Conservation (phyloP, 352 stramenopile species). For the Globisporangium nagaii region DNA sequence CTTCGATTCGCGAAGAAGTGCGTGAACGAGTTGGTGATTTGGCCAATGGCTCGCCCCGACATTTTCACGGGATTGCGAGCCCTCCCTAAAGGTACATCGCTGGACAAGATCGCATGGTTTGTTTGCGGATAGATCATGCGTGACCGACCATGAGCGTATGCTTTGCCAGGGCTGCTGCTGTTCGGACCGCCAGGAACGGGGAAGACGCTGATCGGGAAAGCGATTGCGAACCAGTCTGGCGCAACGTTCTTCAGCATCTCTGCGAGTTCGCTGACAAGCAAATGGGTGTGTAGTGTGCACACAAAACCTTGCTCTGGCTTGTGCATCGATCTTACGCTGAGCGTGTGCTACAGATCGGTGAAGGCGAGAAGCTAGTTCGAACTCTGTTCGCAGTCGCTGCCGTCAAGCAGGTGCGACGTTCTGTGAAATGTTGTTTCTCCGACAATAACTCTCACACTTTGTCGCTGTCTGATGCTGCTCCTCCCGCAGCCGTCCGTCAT, state of each 20-base stretch:
- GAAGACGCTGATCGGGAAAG: conserved; percentile 99
- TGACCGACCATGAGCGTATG: no score
- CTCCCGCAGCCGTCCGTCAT: conserved; percentile 91
- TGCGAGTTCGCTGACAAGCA: conserved; percentile 97
- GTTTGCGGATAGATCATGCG: background rate
- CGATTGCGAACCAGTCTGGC: conserved; percentile 96
- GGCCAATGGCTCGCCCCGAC: conserved; percentile 96
- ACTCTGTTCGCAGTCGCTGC: conserved; percentile 96
- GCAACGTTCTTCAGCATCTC: conserved; percentile 99
- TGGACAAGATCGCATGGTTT: no score
- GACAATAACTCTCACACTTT: background rate
- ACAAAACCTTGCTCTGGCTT: background rate
- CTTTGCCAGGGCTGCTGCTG: conserved; percentile 79
- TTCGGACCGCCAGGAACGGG: conserved; percentile 95
- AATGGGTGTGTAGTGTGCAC: conserved; percentile 85
- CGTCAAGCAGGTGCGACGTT: conserved; percentile 68
- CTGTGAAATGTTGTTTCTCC: background rate
- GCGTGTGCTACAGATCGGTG: conserved; percentile 84
- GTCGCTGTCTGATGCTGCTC: background rate
- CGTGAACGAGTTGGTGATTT: conserved; percentile 98
- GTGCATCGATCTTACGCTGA: background rate
- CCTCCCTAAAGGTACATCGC: conserved; percentile 83
- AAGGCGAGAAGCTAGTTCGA: conserved; percentile 97
- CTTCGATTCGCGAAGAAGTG: conserved; percentile 97
- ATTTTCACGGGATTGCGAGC: conserved; percentile 95